These are phyloP conservation scores for Cadophora luteo-olivacea DNA, from an alignment of 2,329 filamentous ascomycete species.

Conservation along the genomic window DNA sequence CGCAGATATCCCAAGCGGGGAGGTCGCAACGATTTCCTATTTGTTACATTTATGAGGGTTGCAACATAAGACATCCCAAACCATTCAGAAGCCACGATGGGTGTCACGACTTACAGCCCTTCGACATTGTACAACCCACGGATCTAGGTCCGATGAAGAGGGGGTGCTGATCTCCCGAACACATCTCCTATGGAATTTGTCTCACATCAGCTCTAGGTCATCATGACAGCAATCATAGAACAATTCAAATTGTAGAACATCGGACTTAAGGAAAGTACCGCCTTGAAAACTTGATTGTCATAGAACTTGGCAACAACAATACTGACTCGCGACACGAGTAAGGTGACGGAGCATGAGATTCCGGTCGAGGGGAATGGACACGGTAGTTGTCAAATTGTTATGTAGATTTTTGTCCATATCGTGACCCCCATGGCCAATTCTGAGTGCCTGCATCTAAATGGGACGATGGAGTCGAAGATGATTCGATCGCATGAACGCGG, in stretches of 20 bases:
- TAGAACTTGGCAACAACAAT: slow-evolving; percentile 5
- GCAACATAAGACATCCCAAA: slow-evolving; percentile 1
- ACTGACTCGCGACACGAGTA: slow-evolving; percentile 15
- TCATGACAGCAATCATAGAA: neutral
- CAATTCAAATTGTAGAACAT: neutral
- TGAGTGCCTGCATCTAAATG: slow-evolving; percentile 14
- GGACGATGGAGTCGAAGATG: neutral
- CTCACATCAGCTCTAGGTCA: slow-evolving; percentile 15
- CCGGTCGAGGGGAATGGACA: neutral
- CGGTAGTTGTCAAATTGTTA: slow-evolving; percentile 1
- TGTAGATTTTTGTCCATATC: slow-evolving; percentile 4
- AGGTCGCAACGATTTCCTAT: slow-evolving; percentile 5
- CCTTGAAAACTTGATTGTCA: neutral
- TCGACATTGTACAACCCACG: slow-evolving; percentile 13
- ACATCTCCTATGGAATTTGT: neutral
- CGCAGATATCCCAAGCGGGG: slow-evolving; percentile 1
- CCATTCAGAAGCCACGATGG: slow-evolving; percentile 8
- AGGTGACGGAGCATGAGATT: neutral
- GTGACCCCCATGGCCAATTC: neutral
- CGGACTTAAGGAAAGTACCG: neutral
- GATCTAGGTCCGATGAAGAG: slow-evolving; percentile 10
- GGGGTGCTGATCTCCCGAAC: slow-evolving; percentile 12
- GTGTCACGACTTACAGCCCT: slow-evolving; percentile 12
- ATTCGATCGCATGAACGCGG: slow-evolving; percentile 8
- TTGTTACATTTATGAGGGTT: neutral